phyloP scores from a whole-genome alignment of 352 stramenopile genomes.

The Phytophthora citricola region DNA sequence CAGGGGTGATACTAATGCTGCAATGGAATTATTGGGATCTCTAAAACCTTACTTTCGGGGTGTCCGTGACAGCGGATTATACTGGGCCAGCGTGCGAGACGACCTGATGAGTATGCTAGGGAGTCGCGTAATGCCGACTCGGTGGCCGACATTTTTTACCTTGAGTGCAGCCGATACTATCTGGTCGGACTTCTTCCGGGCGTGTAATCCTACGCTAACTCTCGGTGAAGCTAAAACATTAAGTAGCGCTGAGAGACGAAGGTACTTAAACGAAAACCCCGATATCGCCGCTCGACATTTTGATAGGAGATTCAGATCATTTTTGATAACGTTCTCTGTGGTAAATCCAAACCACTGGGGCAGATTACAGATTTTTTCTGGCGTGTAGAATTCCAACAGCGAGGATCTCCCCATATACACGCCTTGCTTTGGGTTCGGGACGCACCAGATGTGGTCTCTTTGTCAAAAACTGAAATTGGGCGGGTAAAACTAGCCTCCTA shows the following conservation, averaged over 20 bases:
- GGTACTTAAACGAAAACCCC: slow-evolving; percentile 21
- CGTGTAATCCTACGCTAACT: slow-evolving; percentile 14
- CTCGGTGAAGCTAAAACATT: neutral
- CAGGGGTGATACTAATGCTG: neutral
- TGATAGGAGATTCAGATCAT: slow-evolving; percentile 26
- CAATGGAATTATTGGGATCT: neutral
- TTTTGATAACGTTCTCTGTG: slow-evolving; percentile 19
- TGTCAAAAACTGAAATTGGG: slow-evolving; percentile 7
- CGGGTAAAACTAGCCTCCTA: neutral
- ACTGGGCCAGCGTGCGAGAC: slow-evolving; percentile 6
- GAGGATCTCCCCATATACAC: slow-evolving; percentile 35
- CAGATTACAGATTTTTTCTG: slow-evolving; percentile 33
- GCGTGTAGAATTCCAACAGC: slow-evolving; percentile 30
- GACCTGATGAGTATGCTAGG: slow-evolving; percentile 8
- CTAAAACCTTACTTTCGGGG: slow-evolving; percentile 2
- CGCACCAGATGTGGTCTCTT: slow-evolving; percentile 17
- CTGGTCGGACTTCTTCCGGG: slow-evolving; percentile 31
- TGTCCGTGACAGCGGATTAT: neutral
- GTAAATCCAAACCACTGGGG: slow-evolving; percentile 4
- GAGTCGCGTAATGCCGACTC: neutral
- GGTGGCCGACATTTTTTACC: slow-evolving; percentile 26
- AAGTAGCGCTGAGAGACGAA: neutral
- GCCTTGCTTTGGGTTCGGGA: slow-evolving; percentile 26
- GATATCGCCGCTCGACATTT: slow-evolving; percentile 31
- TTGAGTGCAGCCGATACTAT: slow-evolving; percentile 32